A percentile compares a stretch with the other conserved stretches of the same genome.
phyloP scores from a whole-genome alignment of 179 eudicot species.

The Spinacia oleracea region DNA sequence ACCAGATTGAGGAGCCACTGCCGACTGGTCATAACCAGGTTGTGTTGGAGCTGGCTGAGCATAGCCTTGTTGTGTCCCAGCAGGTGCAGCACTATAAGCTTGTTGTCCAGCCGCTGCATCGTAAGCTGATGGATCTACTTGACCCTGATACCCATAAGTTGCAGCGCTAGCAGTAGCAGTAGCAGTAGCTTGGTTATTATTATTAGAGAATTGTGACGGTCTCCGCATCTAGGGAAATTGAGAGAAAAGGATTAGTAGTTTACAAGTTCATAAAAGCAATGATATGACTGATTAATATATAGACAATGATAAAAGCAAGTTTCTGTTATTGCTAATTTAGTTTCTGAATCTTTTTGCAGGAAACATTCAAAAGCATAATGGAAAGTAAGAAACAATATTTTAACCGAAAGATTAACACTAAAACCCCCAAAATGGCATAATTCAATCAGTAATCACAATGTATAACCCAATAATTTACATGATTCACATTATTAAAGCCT shows the following conservation, averaged over 20 bases:
- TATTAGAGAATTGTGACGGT: slow-evolving; percentile 52
- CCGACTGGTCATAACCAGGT: slow-evolving; percentile 64
- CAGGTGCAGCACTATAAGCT: slow-evolving; percentile 37
- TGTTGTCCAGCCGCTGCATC: slow-evolving; percentile 32
- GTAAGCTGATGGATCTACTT: slow-evolving; percentile 55
- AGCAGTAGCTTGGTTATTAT: slow-evolving; percentile 52
- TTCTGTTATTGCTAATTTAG: no score
- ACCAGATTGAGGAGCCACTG: slow-evolving; percentile 36
- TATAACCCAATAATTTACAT: no score
- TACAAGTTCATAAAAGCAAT: neutral
- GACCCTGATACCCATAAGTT: slow-evolving; percentile 58
- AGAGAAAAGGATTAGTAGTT: slow-evolving; percentile 10
- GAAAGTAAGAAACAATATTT: no score
- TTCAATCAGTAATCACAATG: no score
- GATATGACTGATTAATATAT: neutral
- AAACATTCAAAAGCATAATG: no score
- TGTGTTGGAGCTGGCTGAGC: slow-evolving; percentile 59
- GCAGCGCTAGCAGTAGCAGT: slow-evolving; percentile 37
- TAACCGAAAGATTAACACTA: no score
- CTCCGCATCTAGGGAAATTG: slow-evolving; percentile 48
- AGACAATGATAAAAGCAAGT: neutral
- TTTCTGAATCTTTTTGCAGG: no score
- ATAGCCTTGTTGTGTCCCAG: slow-evolving; percentile 54
- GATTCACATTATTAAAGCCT: no score
- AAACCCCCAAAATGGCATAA: no score